Percentiles rank a stretch among this genome's conserved stretches.
phyloP scores from a whole-genome alignment of 2,329 filamentous ascomycete genomes.

The Alternaria burnsii region DNA sequence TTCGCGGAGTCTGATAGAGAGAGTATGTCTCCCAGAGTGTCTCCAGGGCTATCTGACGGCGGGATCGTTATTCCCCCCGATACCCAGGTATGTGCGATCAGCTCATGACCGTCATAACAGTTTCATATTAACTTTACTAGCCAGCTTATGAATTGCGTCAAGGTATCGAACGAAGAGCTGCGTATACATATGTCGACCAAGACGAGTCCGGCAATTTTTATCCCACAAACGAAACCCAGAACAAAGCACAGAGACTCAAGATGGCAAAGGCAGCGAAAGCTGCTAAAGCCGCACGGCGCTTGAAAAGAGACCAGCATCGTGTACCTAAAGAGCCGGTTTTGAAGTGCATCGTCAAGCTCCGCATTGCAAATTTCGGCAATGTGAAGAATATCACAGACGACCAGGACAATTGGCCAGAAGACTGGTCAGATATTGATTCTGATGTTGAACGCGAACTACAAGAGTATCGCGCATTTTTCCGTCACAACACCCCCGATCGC shows the following conservation, averaged over 20 bases:
- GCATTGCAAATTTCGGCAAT: constrained; percentile 24
- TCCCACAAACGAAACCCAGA: constrained; percentile 28
- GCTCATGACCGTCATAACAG: background rate
- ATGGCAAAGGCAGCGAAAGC: constrained; percentile 24
- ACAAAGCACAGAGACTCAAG: constrained; percentile 10
- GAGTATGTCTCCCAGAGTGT: constrained; percentile 10
- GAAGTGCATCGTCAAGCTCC: constrained; percentile 33
- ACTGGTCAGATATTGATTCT: constrained; percentile 31
- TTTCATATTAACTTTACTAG: constrained; percentile 18
- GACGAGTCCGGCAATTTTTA: constrained; percentile 52
- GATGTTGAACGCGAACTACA: constrained; percentile 23
- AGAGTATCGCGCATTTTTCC: constrained; percentile 14
- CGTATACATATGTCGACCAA: constrained; percentile 45
- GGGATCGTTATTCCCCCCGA: constrained; percentile 23
- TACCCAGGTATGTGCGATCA: constrained; percentile 5
- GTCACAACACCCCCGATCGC: constrained; percentile 20
- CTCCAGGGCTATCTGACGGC: constrained; percentile 21
- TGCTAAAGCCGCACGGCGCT: constrained; percentile 13
- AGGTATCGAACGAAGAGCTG: constrained; percentile 31
- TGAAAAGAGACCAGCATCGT: constrained; percentile 17
- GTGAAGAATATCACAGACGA: constrained; percentile 35
- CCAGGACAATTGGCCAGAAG: constrained; percentile 40
- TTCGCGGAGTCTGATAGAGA: constrained; percentile 15
- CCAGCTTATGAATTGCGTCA: constrained; percentile 32
- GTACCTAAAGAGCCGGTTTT: constrained; percentile 4